phyloP scores from a whole-genome alignment of 805 yeast species.

The Yamadazyma sp. region DNA sequence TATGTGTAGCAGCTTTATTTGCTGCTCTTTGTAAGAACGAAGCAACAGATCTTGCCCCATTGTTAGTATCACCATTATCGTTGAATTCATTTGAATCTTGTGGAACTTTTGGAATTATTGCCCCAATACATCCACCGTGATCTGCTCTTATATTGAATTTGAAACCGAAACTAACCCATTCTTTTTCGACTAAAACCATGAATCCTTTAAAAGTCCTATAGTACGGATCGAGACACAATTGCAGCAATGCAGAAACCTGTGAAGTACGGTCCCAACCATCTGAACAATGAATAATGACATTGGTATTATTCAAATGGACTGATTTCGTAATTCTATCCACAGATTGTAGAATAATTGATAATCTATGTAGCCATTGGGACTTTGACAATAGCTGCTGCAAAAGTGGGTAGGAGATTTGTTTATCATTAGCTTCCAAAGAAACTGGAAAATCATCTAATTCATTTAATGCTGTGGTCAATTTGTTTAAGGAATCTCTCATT shows the following conservation, averaged over 20 bases:
- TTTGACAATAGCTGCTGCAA: conserved; percentile 54
- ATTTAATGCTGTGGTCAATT: conserved; percentile 57
- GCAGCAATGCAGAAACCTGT: conserved; percentile 79
- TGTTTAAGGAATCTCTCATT: conserved; percentile 78
- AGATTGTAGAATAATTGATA: conserved; percentile 65
- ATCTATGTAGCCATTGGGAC: conserved; percentile 77
- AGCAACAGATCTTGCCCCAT: conserved; percentile 26
- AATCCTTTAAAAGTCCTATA: conserved; percentile 88
- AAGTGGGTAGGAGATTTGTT: conserved; percentile 18
- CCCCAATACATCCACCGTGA: conserved; percentile 55
- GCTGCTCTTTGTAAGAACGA: conserved; percentile 42
- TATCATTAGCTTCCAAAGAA: conserved; percentile 12
- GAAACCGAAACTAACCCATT: conserved; percentile 95
- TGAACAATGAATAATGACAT: conserved; percentile 86
- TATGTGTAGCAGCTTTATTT: conserved; percentile 39
- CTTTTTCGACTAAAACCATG: conserved; percentile 81
- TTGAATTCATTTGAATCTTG: conserved; percentile 9
- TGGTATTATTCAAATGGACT: conserved; percentile 78
- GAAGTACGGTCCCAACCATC: conserved; percentile 99
- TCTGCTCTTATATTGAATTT: conserved; percentile 82
- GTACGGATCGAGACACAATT: conserved; percentile 86
- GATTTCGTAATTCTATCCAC: conserved; percentile 78
- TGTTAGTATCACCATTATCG: conserved; percentile 9
- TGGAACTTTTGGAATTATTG: conserved; percentile 20
- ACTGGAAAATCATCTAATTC: conserved; percentile 62